These are phyloP conservation scores for Cercospora berteroae DNA, from an alignment of 2,329 filamentous ascomycete genomes.

Conservation along the genomic window DNA sequence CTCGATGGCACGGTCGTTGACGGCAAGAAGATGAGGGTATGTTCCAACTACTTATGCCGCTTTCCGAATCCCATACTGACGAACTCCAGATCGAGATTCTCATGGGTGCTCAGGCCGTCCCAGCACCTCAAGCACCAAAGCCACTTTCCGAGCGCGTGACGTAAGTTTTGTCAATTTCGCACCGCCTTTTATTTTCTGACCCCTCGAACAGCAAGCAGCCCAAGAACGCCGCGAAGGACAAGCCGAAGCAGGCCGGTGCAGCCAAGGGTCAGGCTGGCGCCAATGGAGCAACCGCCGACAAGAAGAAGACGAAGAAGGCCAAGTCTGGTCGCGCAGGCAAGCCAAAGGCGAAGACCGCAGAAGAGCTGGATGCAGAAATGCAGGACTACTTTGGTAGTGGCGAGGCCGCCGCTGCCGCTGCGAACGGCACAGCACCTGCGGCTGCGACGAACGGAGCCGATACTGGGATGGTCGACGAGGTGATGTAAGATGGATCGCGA, in stretches of 20 bases:
- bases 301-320: constrained; percentile 50
- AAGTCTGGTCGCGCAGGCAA: constrained; percentile 61
- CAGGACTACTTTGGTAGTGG: constrained; percentile 78
- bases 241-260: constrained; percentile 50
- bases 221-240: constrained; percentile 36
- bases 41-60: constrained; percentile 19
- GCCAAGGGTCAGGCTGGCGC: constrained; percentile 46
- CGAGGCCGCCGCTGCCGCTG: constrained; percentile 45
- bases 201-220: constrained; percentile 30
- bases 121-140: constrained; percentile 66
- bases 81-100: constrained; percentile 79
- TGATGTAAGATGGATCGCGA: constrained; percentile 43
- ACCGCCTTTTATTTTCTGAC: constrained; percentile 20
- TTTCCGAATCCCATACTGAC: not conserved
- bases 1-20: constrained; percentile 91
- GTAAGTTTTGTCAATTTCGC: constrained; percentile 49
- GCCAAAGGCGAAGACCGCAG: constrained; percentile 81
- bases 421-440: constrained; percentile 48
- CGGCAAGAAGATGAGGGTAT: constrained; percentile 83
- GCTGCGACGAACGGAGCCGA: constrained; percentile 50
- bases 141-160: constrained; percentile 79
- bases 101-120: constrained; percentile 62
- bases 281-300: constrained; percentile 48
- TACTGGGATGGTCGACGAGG: constrained; percentile 55
- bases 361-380: constrained; percentile 98